Base-by-base conservation (phyloP, 257 asterid genomes). In the Ligustrum vulgare region DNA sequence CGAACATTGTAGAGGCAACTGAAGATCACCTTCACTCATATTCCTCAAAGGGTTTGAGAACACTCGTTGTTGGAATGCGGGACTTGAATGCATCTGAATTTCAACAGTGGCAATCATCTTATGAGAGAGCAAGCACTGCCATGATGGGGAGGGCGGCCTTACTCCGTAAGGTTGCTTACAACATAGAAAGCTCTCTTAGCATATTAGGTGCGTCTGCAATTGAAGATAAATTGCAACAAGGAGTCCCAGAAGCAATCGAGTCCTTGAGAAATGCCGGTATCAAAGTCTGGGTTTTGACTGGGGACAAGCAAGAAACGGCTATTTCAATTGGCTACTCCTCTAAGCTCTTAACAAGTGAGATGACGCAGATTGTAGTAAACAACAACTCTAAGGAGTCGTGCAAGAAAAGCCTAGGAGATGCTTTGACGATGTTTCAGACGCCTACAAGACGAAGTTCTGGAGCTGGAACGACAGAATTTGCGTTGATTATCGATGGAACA, bases 241-340 rank as follows among this genome's bases (percentile, higher is more conserved):
- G 99, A 22, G 99, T 95, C 45, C 98, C 99, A 20, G 99, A 95
- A 75, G 99, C 99, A 32, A 95, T 95, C 31, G 97, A 93, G 86
- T 89, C 96, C 70, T 80, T 95, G 72, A 83, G 98, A 87, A 82
- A 58, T 68, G 99, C 99, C 1, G 99, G 96, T 56, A 95, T 95
- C 49, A 95, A 93, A 80, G 97, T 95, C 43, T 95, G 99, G 99
- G 94, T 95, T 86, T 82, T 95, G 84, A 95, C 99, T 0, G 99
- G 99, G 43, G 99, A 95, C 86, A 95, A 95, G 86, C 98, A 93
- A 87, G 98, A 95, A 87, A 95, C 99, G 2, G 99, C 99, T 9
- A 91, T 95, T 78, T 93, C 99, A 1, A 95, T 95, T 63, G 99
- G 99, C 49, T 91, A 88, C 86, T 95, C 99, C 11, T 93, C 99